phyloP scores from a whole-genome alignment of 352 stramenopile genomes.

The Aphanomyces invadans region DNA sequence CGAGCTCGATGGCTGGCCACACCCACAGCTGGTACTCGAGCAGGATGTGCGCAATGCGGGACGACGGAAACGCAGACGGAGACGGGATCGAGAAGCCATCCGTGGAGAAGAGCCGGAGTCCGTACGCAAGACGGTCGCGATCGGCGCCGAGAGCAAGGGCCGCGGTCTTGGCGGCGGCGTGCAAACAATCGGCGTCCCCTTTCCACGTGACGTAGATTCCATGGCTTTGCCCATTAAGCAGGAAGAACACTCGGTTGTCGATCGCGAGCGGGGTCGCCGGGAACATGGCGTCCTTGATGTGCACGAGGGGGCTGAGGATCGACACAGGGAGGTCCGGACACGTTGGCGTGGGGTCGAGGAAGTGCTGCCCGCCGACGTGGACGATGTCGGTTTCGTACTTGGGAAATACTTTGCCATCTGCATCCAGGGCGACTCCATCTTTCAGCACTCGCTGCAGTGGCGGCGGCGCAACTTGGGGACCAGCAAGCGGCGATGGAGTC shows the following conservation, averaged over 20 bases:
- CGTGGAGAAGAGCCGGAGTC: conserved; percentile 65
- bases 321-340: background rate
- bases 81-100: conserved; percentile 53
- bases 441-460: conserved; percentile 3
- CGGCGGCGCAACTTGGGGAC: background rate
- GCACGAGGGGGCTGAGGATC: background rate
- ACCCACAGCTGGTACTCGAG: conserved; percentile 78
- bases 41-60: conserved; percentile 64
- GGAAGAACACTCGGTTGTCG: conserved; percentile 49
- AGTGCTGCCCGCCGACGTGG: conserved; percentile 13
- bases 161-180: conserved; percentile 36
- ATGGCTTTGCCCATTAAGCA: conserved; percentile 77
- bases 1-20: conserved; percentile 70
- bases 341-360: background rate
- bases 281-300: conserved; percentile 17
- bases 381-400: conserved; percentile 21
- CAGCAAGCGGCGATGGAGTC: background rate
- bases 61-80: conserved; percentile 34
- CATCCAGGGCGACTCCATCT: background rate
- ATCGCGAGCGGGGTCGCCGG: background rate
- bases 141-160: conserved; percentile 59
- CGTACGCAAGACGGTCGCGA: conserved; percentile 51
- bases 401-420: background rate
- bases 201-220: conserved; percentile 76
- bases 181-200: conserved; percentile 55